Percentiles rank a stretch among this genome's conserved stretches.
phyloP scores from a whole-genome alignment of 768 basidiomycete species.

The Kwoniella bestiolae region DNA sequence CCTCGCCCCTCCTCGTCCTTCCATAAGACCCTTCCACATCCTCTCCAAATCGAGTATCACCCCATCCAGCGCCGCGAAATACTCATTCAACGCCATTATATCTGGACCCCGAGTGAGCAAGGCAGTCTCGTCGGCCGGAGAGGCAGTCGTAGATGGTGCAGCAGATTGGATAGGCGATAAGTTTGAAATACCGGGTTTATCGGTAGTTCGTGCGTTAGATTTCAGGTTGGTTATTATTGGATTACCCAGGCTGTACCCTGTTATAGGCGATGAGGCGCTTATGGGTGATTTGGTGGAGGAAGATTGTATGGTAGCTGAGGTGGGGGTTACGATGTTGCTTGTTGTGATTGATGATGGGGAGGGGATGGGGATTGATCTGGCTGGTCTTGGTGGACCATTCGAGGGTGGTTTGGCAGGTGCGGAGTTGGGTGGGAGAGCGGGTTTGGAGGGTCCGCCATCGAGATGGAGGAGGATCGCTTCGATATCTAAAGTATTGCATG shows the following conservation, averaged over 20 bases:
- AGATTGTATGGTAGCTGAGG: not conserved
- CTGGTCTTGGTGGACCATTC: slow-evolving; percentile 10
- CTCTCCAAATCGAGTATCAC: slow-evolving; percentile 51
- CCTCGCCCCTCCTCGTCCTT: slow-evolving; percentile 46
- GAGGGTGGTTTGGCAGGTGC: not conserved
- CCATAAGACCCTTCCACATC: slow-evolving; percentile 46
- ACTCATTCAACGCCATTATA: slow-evolving; percentile 51
- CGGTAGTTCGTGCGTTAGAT: not conserved
- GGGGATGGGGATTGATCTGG: slow-evolving; percentile 3
- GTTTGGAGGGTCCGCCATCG: slow-evolving; percentile 3
- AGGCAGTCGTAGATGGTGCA: slow-evolving; percentile 24
- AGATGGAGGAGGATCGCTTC: slow-evolving; percentile 31
- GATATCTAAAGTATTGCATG: slow-evolving; percentile 36
- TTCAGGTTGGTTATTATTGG: slow-evolving; percentile 8
- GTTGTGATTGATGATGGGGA: not conserved
- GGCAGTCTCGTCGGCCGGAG: slow-evolving; percentile 51
- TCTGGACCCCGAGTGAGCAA: slow-evolving; percentile 49
- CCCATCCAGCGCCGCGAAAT: slow-evolving; percentile 47
- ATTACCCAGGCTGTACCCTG: slow-evolving; percentile 7
- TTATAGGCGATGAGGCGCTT: slow-evolving; percentile 2
- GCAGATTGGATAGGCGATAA: slow-evolving; percentile 36
- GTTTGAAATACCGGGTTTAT: slow-evolving; percentile 2
- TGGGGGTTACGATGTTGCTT: not conserved
- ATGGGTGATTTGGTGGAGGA: not conserved
- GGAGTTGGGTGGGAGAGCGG: not conserved